phyloP scores from a whole-genome alignment of 257 asterid species.

The Salvia miltiorrhiza region DNA sequence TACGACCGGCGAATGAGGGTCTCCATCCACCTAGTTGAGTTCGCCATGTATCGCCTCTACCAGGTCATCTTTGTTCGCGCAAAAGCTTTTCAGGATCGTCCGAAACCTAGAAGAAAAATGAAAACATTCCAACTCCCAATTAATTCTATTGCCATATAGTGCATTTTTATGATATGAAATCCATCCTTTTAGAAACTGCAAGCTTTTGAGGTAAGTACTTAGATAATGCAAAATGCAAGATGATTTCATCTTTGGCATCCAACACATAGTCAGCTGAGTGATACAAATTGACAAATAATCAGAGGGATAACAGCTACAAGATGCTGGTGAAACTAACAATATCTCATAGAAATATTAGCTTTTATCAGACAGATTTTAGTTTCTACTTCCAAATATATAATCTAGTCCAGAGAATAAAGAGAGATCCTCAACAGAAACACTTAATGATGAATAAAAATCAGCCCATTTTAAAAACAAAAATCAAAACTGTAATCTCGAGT shows the following conservation, averaged over 20 bases:
- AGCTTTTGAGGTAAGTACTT: not conserved
- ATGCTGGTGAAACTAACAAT: not conserved
- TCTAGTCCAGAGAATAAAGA: not conserved
- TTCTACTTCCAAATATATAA: not conserved
- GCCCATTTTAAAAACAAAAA: too few species aligned
- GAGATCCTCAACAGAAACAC: not conserved
- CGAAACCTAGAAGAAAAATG: not conserved
- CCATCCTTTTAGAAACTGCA: not conserved
- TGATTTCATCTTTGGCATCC: not conserved
- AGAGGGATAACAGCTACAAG: not conserved
- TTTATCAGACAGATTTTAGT: not conserved
- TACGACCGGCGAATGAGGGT: too few species aligned
- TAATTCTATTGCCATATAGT: not conserved
- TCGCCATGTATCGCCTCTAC: too few species aligned
- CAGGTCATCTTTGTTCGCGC: too few species aligned
- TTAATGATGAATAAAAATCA: too few species aligned
- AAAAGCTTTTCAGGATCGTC: not conserved
- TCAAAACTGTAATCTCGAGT: too few species aligned
- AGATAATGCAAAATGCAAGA: too few species aligned
- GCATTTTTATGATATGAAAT: not conserved
- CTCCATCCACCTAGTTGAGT: too few species aligned
- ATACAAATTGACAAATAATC: not conserved
- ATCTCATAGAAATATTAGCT: not conserved
- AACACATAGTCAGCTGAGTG: not conserved
- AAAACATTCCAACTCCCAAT: not conserved